These are phyloP conservation scores for Amanita inopinata DNA, from an alignment of 768 basidiomycete genomes.

Conservation along the genomic window DNA sequence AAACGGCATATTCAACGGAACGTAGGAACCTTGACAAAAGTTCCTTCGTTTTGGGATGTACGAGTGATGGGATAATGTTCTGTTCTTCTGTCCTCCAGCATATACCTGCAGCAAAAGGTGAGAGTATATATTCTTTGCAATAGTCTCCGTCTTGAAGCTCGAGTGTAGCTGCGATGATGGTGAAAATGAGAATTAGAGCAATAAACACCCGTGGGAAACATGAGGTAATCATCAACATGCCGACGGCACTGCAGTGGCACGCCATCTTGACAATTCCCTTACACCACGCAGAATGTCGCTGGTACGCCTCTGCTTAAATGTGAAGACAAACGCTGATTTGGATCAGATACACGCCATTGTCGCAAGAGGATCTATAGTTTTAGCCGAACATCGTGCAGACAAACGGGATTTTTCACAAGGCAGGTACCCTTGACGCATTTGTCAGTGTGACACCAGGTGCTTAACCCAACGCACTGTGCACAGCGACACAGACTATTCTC, in stretches of 20 bases:
- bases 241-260: background rate
- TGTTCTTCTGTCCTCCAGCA: too few species aligned
- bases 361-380: constrained; percentile 63
- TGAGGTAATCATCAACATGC: background rate
- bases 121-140: too few species aligned
- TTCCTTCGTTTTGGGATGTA: too few species aligned
- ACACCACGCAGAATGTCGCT: constrained; percentile 20
- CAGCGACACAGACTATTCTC: constrained; percentile 82
- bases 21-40: too few species aligned
- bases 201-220: constrained; percentile 3
- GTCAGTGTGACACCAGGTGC: background rate
- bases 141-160: too few species aligned
- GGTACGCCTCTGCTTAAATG: constrained; percentile 12
- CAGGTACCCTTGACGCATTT: constrained; percentile 19
- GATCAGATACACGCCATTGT: constrained; percentile 76
- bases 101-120: too few species aligned
- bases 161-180: too few species aligned
- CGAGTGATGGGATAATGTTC: too few species aligned
- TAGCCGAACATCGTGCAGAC: constrained; percentile 81
- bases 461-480: background rate
- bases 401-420: constrained; percentile 87
- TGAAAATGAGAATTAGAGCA: too few species aligned
- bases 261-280: background rate
- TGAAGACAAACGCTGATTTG: background rate
- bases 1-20: too few species aligned